A percentile compares a stretch with the other conserved stretches of the same genome.
phyloP scores from a whole-genome alignment of 1,284 basidiomycete species.

The Hymenochaete sp. region DNA sequence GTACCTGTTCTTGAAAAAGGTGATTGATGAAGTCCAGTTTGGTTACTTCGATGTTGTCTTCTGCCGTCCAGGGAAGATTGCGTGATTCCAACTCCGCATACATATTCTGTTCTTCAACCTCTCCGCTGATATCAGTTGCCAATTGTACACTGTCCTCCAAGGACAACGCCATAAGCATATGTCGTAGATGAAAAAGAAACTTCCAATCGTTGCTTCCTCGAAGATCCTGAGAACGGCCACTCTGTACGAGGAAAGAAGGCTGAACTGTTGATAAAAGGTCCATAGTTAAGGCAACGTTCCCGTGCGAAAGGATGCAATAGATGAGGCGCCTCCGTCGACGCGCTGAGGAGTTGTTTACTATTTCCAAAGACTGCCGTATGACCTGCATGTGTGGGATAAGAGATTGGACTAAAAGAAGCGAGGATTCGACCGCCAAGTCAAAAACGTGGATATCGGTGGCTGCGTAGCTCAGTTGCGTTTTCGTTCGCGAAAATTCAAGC shows the following conservation, averaged over 20 bases:
- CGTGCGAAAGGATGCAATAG: constrained; percentile 40
- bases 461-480: constrained; percentile 3
- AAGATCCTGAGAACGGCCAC: constrained; percentile 52
- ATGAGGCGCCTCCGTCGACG: constrained; percentile 27
- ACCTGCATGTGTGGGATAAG: constrained; percentile 14
- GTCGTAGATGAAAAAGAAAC: constrained; percentile 64
- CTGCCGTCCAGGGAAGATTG: constrained; percentile 11
- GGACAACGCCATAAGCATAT: constrained; percentile 33
- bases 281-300: constrained; percentile 41
- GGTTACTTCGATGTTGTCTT: constrained; percentile 10
- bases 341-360: not conserved
- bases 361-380: constrained; percentile 3
- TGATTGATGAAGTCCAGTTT: constrained; percentile 7
- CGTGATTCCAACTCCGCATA: not conserved
- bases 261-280: constrained; percentile 74
- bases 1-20: constrained; percentile 1
- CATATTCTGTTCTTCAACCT: constrained; percentile 2
- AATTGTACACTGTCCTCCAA: not conserved
- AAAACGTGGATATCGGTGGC: no score
- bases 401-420: not conserved
- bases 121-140: not conserved
- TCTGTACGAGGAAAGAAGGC: constrained; percentile 71
- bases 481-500: no score
- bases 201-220: constrained; percentile 60
- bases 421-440: no score